phyloP scores from a whole-genome alignment of 2,329 filamentous ascomycete species.

The Penicillium sp. region DNA sequence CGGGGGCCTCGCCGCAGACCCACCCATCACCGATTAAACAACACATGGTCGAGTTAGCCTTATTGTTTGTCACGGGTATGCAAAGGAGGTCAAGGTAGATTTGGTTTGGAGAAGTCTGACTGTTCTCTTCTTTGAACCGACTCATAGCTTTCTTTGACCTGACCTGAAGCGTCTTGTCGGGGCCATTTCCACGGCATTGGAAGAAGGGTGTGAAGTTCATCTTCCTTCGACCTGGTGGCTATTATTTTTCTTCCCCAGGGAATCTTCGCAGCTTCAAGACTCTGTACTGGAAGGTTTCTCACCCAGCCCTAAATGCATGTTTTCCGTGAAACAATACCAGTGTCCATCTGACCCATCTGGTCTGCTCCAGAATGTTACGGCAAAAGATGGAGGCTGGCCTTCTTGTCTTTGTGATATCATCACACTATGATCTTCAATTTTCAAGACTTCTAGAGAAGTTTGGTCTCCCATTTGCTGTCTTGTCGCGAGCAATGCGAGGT shows the following conservation, averaged over 20 bases:
- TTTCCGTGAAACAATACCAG: slow-evolving; percentile 12
- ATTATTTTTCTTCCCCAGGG: neutral
- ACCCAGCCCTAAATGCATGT: neutral
- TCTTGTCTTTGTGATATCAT: neutral
- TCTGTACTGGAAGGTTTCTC: neutral
- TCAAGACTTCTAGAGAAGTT: slow-evolving; percentile 13
- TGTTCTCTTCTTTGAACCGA: no score
- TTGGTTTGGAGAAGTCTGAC: no score
- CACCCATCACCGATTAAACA: no score
- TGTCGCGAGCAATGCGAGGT: neutral
- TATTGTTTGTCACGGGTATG: no score
- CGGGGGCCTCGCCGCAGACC: no score
- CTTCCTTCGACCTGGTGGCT: no score
- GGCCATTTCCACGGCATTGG: no score
- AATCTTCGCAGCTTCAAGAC: neutral
- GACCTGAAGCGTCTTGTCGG: no score
- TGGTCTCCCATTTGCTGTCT: neutral
- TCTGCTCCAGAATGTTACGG: slow-evolving; percentile 14
- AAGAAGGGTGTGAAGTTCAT: no score
- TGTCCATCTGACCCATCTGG: slow-evolving; percentile 4
- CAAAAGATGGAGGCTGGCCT: neutral
- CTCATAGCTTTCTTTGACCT: no score
- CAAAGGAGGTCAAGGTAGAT: no score
- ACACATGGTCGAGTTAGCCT: no score
- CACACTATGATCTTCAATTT: slow-evolving; percentile 18